Evolutionary conservation across 306 rosid species (phyloP).

Genomic region (Castanea mollissima): DNA sequence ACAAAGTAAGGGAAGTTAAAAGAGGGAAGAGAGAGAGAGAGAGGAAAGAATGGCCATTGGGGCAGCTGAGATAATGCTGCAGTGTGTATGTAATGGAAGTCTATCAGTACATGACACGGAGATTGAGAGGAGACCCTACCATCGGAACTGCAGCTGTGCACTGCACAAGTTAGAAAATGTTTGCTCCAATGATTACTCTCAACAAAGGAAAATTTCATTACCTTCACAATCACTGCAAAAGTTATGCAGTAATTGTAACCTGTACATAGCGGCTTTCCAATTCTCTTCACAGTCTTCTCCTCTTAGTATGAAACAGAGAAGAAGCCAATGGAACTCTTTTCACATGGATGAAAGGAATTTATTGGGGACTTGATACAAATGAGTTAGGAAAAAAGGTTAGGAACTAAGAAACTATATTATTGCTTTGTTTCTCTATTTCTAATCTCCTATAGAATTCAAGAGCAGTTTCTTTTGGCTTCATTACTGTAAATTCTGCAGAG

Average conservation of each 20-base stretch:
- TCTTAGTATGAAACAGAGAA: too few relatives aligned
- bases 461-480: too few relatives aligned
- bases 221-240: constrained; percentile 18
- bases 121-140: constrained; percentile 70
- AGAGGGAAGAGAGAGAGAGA: background rate
- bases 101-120: constrained; percentile 48
- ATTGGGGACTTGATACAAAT: too few relatives aligned
- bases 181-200: constrained; percentile 24
- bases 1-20: background rate
- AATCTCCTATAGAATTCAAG: too few relatives aligned
- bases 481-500: too few relatives aligned
- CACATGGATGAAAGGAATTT: too few relatives aligned
- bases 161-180: constrained; percentile 41
- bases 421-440: too few relatives aligned
- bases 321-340: too few relatives aligned
- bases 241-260: constrained; percentile 28
- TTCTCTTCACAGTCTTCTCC: background rate
- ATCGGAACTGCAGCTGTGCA: constrained; percentile 75
- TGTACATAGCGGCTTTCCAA: constrained; percentile 18
- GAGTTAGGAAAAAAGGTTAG: too few relatives aligned
- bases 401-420: too few relatives aligned
- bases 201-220: constrained; percentile 26
- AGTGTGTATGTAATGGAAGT: constrained; percentile 56
- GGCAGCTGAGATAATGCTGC: constrained; percentile 37
- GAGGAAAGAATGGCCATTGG: constrained; percentile 35